These are phyloP conservation scores for Kurtzmaniella natalensis DNA, from an alignment of 1,139 yeast genomes.

Conservation along the genomic window DNA sequence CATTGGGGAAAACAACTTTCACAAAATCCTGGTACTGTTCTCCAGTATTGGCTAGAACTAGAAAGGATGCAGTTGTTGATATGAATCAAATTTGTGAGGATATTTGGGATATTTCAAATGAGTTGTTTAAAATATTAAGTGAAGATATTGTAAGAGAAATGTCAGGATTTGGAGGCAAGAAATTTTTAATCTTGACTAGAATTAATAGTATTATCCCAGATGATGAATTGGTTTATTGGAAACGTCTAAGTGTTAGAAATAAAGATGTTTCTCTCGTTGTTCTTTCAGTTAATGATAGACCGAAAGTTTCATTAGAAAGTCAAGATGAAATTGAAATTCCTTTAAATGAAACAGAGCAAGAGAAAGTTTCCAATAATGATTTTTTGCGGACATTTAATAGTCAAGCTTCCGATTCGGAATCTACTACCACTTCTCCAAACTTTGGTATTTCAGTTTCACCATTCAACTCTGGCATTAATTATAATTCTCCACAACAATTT, in stretches of 20 bases:
- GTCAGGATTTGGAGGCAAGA: constrained; percentile 45
- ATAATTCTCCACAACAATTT: constrained; percentile 40
- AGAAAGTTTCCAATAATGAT: constrained; percentile 7
- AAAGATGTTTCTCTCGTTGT: constrained; percentile 67
- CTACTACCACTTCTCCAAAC: constrained; percentile 16
- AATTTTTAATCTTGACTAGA: constrained; percentile 63
- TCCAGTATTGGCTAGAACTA: constrained; percentile 7
- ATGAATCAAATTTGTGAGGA: constrained; percentile 35
- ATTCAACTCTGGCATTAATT: constrained; percentile 21
- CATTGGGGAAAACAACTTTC: constrained; percentile 60
- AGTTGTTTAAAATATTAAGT: constrained; percentile 32
- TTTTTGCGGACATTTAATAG: constrained; percentile 10
- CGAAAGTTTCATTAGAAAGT: constrained; percentile 46
- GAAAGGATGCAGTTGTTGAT: constrained; percentile 17
- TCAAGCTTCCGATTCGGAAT: constrained; percentile 3
- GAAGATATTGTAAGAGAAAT: constrained; percentile 30
- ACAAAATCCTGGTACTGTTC: constrained; percentile 66
- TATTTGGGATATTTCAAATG: constrained; percentile 35
- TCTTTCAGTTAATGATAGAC: constrained; percentile 63
- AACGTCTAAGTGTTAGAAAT: constrained; percentile 55
- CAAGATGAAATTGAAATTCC: constrained; percentile 4
- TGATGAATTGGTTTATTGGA: constrained; percentile 76
- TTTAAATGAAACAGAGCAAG: constrained; percentile 3
- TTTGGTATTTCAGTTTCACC: constrained; percentile 34
- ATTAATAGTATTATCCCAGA: constrained; percentile 71